A percentile compares a stretch with the other conserved stretches of the same genome.
Conservation (phyloP, 116 monocot species). For the Cymodocea nodosa region DNA sequence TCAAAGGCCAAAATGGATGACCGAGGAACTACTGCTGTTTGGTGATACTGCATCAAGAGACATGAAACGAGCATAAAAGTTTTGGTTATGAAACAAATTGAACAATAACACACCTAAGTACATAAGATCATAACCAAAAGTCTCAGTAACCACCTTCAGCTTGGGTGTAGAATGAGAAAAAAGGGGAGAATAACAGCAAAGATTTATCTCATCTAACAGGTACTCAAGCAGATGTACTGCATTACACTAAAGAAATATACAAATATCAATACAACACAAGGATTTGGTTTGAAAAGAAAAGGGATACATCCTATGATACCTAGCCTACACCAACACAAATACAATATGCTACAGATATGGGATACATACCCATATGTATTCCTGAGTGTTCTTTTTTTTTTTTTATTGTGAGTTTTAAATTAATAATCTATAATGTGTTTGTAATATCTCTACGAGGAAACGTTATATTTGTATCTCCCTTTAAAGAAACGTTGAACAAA, state of each 20-base stretch:
- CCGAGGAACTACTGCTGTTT: slow-evolving; percentile 80
- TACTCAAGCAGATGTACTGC: background rate
- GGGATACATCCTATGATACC: too few species aligned
- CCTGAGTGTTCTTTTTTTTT: too few species aligned
- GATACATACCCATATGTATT: too few species aligned
- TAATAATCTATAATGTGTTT: too few species aligned
- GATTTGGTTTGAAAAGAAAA: background rate
- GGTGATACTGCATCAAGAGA: slow-evolving; percentile 47
- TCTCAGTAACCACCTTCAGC: background rate
- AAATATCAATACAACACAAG: background rate
- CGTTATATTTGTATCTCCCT: too few species aligned
- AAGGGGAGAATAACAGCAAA: background rate
- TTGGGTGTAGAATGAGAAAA: background rate
- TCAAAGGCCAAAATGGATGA: slow-evolving; percentile 70
- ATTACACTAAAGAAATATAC: background rate
- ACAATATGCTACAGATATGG: too few species aligned
- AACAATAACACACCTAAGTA: background rate
- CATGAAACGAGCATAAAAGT: background rate
- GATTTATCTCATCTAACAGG: too few species aligned
- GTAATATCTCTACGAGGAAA: too few species aligned
- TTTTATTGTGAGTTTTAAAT: too few species aligned
- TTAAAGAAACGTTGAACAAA: too few species aligned
- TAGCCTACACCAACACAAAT: too few species aligned
- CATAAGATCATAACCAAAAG: too few species aligned
- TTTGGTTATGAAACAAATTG: background rate